Conservation (phyloP, 257 asterid genomes). For the Ocimum tenuiflorum region DNA sequence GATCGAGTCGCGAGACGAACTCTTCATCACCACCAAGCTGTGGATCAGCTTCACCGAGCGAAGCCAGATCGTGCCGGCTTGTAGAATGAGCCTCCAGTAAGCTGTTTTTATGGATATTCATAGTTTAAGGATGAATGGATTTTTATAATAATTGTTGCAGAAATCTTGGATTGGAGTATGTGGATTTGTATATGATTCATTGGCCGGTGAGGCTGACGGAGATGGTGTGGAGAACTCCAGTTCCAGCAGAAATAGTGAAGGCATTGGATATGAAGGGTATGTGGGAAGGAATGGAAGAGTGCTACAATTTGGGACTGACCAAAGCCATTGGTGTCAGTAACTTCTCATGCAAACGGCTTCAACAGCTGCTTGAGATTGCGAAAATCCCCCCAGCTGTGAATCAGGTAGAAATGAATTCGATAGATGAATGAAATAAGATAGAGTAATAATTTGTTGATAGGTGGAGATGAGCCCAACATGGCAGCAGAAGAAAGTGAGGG, state of each 20-base stretch:
- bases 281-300: conserved; percentile 71
- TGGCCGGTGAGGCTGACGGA: conserved; percentile 40
- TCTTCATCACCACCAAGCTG: no score
- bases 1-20: no score
- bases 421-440: no score
- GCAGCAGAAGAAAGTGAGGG: conserved; percentile 42
- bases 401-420: no score
- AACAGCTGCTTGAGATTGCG: conserved; percentile 32
- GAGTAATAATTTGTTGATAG: no score
- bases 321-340: conserved; percentile 63
- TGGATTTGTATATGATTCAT: conserved; percentile 53
- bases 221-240: conserved; percentile 13
- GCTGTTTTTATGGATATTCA: no score
- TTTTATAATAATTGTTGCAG: no score
- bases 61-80: no score
- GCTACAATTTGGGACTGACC: conserved; percentile 43
- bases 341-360: conserved; percentile 38
- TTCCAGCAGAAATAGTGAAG: conserved; percentile 22
- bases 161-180: conserved; percentile 42
- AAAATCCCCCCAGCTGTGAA: conserved; percentile 50
- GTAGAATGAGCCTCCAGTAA: no score
- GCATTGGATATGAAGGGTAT: conserved; percentile 41
- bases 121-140: no score
- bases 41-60: no score
- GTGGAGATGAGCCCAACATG: conserved; percentile 51